phyloP scores from a whole-genome alignment of 768 basidiomycete genomes.

The Leccinum arenicola region DNA sequence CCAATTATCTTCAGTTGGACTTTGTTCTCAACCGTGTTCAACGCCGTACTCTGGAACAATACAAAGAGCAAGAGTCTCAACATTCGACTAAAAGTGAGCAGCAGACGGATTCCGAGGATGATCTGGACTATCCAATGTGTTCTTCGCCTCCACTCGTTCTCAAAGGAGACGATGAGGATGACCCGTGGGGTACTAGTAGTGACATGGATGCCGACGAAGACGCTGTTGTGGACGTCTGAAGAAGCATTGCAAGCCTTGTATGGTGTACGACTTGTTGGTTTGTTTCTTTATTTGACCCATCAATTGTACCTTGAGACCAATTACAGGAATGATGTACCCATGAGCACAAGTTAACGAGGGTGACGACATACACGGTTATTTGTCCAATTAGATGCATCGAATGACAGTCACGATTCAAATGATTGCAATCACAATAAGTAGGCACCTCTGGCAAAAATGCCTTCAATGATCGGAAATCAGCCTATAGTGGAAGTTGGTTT shows the following conservation, averaged over 20 bases:
- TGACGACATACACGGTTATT: background rate
- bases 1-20: constrained; percentile 81
- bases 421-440: background rate
- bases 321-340: background rate
- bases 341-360: background rate
- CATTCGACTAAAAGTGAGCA: constrained; percentile 9
- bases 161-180: constrained; percentile 15
- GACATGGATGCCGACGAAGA: constrained; percentile 22
- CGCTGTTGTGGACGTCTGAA: constrained; percentile 18
- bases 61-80: constrained; percentile 27
- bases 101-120: constrained; percentile 17
- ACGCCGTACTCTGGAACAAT: constrained; percentile 37
- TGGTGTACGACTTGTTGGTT: constrained; percentile 22
- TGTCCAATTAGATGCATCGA: background rate
- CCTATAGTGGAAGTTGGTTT: background rate
- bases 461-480: background rate
- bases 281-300: constrained; percentile 11
- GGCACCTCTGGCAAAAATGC: background rate
- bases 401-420: background rate
- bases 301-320: constrained; percentile 24
- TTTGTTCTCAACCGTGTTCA: constrained; percentile 61
- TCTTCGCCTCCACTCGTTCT: constrained; percentile 15
- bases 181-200: constrained; percentile 18
- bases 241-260: constrained; percentile 3
- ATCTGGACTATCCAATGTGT: constrained; percentile 15